Evolutionary conservation across 2,329 filamentous ascomycete species (phyloP).

Genomic region (Pyrenochaeta sp.): DNA sequence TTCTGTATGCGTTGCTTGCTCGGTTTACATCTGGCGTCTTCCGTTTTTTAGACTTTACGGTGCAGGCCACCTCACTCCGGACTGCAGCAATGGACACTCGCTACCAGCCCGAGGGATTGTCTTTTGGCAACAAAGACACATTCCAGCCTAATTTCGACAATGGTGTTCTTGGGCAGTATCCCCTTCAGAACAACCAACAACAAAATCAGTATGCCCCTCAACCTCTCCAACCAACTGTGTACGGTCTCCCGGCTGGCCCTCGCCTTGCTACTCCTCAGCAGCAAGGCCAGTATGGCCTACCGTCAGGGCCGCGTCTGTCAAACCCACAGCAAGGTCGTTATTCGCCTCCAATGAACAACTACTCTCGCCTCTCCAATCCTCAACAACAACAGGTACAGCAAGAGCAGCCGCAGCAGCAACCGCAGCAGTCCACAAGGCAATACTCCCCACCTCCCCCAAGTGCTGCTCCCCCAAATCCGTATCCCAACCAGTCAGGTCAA

Average conservation of each 20-base stretch:
- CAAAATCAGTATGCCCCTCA: slow-evolving; percentile 21
- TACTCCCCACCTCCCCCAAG: slow-evolving; percentile 3
- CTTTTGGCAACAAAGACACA: slow-evolving; percentile 30
- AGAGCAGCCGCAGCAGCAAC: slow-evolving; percentile 7
- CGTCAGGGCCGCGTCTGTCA: slow-evolving; percentile 9
- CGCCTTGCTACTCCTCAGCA: slow-evolving; percentile 21
- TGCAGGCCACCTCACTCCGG: slow-evolving; percentile 41
- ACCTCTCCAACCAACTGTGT: slow-evolving; percentile 7
- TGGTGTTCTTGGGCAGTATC: slow-evolving; percentile 10
- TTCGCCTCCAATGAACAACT: slow-evolving; percentile 11
- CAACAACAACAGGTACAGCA: slow-evolving; percentile 16
- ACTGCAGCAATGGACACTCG: slow-evolving; percentile 39
- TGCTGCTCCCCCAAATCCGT: slow-evolving; percentile 15
- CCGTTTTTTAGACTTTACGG: slow-evolving; percentile 28
- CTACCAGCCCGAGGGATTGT: slow-evolving; percentile 35
- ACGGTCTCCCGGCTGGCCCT: slow-evolving; percentile 19
- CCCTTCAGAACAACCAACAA: slow-evolving; percentile 16
- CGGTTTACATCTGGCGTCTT: slow-evolving; percentile 22
- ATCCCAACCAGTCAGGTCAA: slow-evolving; percentile 24
- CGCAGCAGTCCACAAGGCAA: slow-evolving; percentile 6
- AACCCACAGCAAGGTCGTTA: slow-evolving; percentile 4
- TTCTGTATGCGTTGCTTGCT: slow-evolving; percentile 20
- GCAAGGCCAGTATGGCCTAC: slow-evolving; percentile 21
- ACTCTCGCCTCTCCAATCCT: slow-evolving; percentile 11
- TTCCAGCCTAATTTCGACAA: slow-evolving; percentile 32